Conservation (phyloP, 176 grass and related monocot genomes). For the Poa annua region DNA sequence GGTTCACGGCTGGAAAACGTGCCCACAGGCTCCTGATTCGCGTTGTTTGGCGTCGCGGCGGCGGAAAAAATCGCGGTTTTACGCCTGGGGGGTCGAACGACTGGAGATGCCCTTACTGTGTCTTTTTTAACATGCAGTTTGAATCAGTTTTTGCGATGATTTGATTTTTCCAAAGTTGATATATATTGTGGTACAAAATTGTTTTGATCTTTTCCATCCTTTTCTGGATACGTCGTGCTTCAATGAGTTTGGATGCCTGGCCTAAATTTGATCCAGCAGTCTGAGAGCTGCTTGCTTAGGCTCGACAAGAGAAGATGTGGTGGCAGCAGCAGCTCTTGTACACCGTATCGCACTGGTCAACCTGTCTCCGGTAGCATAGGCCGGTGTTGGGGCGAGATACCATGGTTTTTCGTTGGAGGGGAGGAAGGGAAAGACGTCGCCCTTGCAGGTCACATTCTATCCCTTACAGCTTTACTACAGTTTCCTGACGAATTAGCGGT, state of each 20-base stretch:
- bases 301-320: slow-evolving; percentile 33
- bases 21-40: too few relatives aligned
- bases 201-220: background rate
- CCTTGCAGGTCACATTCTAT: slow-evolving; percentile 36
- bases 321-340: slow-evolving; percentile 21
- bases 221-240: background rate
- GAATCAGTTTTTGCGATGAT: background rate
- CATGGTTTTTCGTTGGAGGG: background rate
- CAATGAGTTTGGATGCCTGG: background rate
- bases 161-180: background rate
- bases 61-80: too few relatives aligned
- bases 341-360: background rate
- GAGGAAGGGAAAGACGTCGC: slow-evolving; percentile 30
- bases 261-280: too few relatives aligned
- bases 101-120: background rate
- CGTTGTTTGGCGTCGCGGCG: too few relatives aligned
- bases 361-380: background rate
- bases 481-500: background rate
- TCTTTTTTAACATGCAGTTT: background rate
- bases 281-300: too few relatives aligned
- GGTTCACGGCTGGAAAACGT: too few relatives aligned
- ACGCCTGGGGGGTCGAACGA: too few relatives aligned
- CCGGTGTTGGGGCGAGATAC: background rate
- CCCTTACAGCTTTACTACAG: background rate
- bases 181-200: background rate